phyloP scores from a whole-genome alignment of 805 yeast species.

The Metschnikowia vanudenii region DNA sequence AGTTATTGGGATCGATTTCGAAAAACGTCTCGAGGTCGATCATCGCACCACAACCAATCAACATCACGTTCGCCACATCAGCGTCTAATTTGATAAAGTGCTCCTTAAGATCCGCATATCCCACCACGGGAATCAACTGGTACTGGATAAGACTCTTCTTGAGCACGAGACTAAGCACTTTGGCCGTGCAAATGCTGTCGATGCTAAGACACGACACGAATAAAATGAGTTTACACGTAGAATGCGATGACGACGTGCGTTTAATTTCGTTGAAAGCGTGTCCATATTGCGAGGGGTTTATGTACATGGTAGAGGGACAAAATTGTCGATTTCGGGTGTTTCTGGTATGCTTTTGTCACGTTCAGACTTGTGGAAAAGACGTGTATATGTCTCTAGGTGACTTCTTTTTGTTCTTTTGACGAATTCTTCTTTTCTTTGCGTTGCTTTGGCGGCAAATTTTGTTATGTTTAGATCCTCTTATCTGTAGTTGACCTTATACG shows the following conservation, averaged over 20 bases:
- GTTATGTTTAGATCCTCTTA: too few species aligned
- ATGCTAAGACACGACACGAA: constrained; percentile 89
- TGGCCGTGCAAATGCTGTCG: constrained; percentile 89
- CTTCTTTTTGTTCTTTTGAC: too few species aligned
- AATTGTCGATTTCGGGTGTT: background rate
- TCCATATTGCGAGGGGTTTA: constrained; percentile 67
- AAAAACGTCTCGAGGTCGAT: constrained; percentile 77
- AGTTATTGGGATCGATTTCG: constrained; percentile 58
- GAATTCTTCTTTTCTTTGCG: too few species aligned
- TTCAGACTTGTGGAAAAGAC: too few species aligned
- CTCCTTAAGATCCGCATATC: constrained; percentile 71
- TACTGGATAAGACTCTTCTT: constrained; percentile 82
- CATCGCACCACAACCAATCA: constrained; percentile 93
- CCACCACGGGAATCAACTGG: constrained; percentile 90
- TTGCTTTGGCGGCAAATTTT: too few species aligned
- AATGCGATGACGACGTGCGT: constrained; percentile 76
- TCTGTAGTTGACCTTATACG: too few species aligned
- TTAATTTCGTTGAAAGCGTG: constrained; percentile 66
- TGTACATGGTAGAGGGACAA: constrained; percentile 63
- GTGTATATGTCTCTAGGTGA: too few species aligned
- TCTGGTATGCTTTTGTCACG: background rate
- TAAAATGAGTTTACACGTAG: constrained; percentile 84
- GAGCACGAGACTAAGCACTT: constrained; percentile 65
- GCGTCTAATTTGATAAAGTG: constrained; percentile 66
- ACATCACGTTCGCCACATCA: constrained; percentile 71